Base-by-base conservation (phyloP, 495 filamentous ascomycete genomes). In the Polyplosphaeria fusca region DNA sequence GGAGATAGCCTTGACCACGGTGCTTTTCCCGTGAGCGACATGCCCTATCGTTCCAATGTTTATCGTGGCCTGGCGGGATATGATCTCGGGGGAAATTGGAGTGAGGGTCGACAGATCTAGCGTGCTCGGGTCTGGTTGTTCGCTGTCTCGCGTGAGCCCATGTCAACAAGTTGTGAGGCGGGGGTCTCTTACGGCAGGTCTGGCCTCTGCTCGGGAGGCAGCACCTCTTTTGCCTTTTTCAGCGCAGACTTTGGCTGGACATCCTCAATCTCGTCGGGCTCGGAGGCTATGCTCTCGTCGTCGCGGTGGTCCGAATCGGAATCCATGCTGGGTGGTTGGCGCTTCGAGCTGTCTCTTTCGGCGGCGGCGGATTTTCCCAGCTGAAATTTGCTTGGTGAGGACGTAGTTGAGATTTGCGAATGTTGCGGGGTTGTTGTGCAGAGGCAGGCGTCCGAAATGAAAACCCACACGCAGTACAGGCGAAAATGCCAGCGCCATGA, bases 41-140 rank as follows among this genome's bases (percentile, higher is more conserved):
- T 97, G 94, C 44, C 93, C 93, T 72, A 98, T 97, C 30, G 93
- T 96, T 60, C 91, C 93, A 66, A 98, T 96, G 75, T 98, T 98
- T 77, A 96, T 95, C 30, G 94, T 98, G 20, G 93, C 93, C 80
- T 98, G 93, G 53, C 94, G 84, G 54, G 87, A 84, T 69, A 98
- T 98, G 65, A 98, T 96, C 67, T 97, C 93, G 58, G 93, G 91
- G 2, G 92, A 90, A 53, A 96, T 76, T 35, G 93, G 94, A 48
- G 77, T 88, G 58, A 98, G 74, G 23, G 74, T 80, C 47, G 80
- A 79, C 61, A 94, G 77, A 66, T 96, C 89, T 57, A 98, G 77
- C 55, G 87, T 83, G 63, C 84, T 79, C 61, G 93, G 89, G 59
- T 98, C 85, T 35, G 93, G 93, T 74, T 98, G 93, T 52, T 69